These are phyloP conservation scores for Coniella lustricola DNA, from an alignment of 2,329 filamentous ascomycete species.

Conservation along the genomic window DNA sequence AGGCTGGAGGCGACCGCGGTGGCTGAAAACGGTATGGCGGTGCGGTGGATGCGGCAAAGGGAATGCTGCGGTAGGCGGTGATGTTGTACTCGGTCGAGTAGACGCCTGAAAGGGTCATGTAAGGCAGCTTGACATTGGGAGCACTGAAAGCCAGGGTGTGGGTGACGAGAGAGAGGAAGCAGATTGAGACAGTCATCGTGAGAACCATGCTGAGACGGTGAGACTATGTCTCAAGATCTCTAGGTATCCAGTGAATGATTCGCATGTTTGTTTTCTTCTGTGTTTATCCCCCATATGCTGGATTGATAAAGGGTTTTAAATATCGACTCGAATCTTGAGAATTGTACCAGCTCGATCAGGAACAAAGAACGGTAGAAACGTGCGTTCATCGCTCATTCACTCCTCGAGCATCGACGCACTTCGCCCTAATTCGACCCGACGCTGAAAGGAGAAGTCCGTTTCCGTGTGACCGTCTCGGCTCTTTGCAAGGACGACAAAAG, in stretches of 20 bases:
- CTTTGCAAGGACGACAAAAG: background rate
- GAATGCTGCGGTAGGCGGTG: constrained; percentile 42
- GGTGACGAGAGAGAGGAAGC: background rate
- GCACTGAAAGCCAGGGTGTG: background rate
- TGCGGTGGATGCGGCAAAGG: constrained; percentile 36
- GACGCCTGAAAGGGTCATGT: background rate
- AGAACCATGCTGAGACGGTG: background rate
- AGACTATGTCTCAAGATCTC: background rate
- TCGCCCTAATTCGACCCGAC: background rate
- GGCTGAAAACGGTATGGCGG: constrained; percentile 38
- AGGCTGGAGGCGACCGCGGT: constrained; percentile 23
- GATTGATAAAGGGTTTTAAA: no score
- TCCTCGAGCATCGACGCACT: background rate
- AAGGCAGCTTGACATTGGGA: background rate
- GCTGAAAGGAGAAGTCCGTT: background rate
- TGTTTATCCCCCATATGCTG: no score
- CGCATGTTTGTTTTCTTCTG: no score
- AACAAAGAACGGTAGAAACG: no score
- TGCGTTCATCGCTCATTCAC: no score
- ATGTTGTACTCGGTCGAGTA: constrained; percentile 20
- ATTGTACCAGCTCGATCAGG: no score
- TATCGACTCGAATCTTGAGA: no score
- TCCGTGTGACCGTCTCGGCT: background rate
- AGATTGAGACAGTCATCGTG: background rate
- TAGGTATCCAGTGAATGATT: background rate